Conservation (phyloP, 176 grass and related monocot species). For the Melocanna baccifera region DNA sequence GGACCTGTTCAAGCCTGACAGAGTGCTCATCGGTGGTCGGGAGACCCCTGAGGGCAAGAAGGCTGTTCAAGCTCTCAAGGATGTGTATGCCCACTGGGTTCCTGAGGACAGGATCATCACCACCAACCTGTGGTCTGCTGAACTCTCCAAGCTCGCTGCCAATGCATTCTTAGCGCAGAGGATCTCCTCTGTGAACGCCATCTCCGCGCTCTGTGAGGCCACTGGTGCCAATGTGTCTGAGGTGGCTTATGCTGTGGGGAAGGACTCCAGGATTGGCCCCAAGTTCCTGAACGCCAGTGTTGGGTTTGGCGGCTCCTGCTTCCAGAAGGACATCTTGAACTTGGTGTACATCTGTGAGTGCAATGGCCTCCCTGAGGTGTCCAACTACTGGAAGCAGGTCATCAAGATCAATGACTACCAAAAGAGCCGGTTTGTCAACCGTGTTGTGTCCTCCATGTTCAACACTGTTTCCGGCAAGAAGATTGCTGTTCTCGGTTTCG, state of each 20-base stretch:
- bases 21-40: conserved; percentile 82
- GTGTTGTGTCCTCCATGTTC: conserved; percentile 87
- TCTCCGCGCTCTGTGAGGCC: conserved; percentile 87
- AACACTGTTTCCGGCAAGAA: conserved; percentile 86
- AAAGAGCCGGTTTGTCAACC: conserved; percentile 88
- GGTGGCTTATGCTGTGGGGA: conserved; percentile 77
- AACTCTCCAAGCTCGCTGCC: conserved; percentile 86
- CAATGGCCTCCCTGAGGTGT: conserved; percentile 86
- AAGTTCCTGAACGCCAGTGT: conserved; percentile 92
- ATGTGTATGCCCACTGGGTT: conserved; percentile 87
- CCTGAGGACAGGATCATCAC: conserved; percentile 87
- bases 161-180: conserved; percentile 87
- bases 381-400: conserved; percentile 96
- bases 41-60: conserved; percentile 67
- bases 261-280: conserved; percentile 78
- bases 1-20: conserved; percentile 76
- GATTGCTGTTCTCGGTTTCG: conserved; percentile 82
- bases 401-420: conserved; percentile 99
- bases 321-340: conserved; percentile 94
- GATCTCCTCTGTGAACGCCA: conserved; percentile 93
- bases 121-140: conserved; percentile 86
- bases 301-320: conserved; percentile 82
- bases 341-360: conserved; percentile 95
- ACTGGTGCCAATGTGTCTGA: conserved; percentile 75
- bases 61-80: conserved; percentile 75